phyloP scores from a whole-genome alignment of 345 rosid genomes.

The Aegle marmelos region DNA sequence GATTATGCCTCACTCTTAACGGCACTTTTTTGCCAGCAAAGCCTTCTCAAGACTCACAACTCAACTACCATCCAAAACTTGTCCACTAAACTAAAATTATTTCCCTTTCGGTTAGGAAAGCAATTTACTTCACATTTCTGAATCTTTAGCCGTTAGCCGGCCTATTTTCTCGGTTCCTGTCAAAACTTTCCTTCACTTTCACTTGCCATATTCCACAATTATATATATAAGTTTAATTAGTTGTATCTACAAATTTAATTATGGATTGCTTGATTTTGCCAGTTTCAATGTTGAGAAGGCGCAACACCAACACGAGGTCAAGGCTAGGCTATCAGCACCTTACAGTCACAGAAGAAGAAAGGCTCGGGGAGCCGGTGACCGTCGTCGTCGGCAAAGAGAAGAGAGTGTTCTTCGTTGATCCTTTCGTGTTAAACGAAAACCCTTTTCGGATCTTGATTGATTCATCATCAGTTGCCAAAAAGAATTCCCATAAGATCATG shows the following conservation, averaged over 20 bases:
- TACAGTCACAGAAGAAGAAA: slow-evolving; percentile 15
- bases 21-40: slow-evolving; percentile 18
- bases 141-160: slow-evolving; percentile 36
- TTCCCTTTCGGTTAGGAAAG: slow-evolving; percentile 19
- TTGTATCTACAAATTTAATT: not conserved
- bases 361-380: slow-evolving; percentile 32
- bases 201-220: not conserved
- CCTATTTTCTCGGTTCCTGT: slow-evolving; percentile 33
- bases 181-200: slow-evolving; percentile 18
- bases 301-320: slow-evolving; percentile 21
- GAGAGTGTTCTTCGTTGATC: slow-evolving; percentile 67
- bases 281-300: slow-evolving; percentile 37
- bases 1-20: not conserved
- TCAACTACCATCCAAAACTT: not conserved
- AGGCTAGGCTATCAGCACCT: slow-evolving; percentile 47
- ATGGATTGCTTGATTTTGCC: slow-evolving; percentile 72
- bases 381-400: slow-evolving; percentile 86
- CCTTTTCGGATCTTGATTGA: slow-evolving; percentile 64
- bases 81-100: not conserved
- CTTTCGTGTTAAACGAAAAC: slow-evolving; percentile 55
- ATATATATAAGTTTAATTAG: too few species aligned
- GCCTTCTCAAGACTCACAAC: not conserved
- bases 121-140: not conserved
- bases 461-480: slow-evolving; percentile 4
- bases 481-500: slow-evolving; percentile 5